Percentiles rank a stretch among this genome's conserved stretches.
These are phyloP conservation scores for Hibiscus trionum DNA, from an alignment of 345 rosid genomes.

Conservation along the genomic window DNA sequence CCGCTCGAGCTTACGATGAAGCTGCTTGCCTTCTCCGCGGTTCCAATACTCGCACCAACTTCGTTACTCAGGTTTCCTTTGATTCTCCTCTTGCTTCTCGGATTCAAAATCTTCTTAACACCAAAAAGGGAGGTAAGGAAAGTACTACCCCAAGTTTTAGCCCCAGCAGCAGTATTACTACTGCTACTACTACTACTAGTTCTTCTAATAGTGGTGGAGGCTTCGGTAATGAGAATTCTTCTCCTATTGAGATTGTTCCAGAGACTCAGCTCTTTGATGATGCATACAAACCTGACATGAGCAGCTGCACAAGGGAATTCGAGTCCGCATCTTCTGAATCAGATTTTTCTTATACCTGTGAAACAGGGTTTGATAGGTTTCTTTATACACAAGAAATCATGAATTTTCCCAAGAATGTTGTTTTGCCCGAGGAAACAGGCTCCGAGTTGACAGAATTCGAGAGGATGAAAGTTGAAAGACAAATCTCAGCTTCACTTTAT, in stretches of 20 bases:
- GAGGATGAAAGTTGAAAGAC: slow-evolving; percentile 65
- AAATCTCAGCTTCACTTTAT: slow-evolving; percentile 59
- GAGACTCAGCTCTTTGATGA: slow-evolving; percentile 32
- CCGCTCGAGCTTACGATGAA: slow-evolving; percentile 68
- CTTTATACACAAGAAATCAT: slow-evolving; percentile 35
- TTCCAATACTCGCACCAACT: slow-evolving; percentile 69
- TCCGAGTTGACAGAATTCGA: slow-evolving; percentile 50
- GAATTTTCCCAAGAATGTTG: slow-evolving; percentile 30
- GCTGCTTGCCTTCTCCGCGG: slow-evolving; percentile 82
- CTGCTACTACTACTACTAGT: slow-evolving; percentile 2
- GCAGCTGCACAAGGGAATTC: slow-evolving; percentile 29
- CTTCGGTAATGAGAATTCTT: slow-evolving; percentile 9
- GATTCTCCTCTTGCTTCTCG: slow-evolving; percentile 67
- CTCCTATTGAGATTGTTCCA: slow-evolving; percentile 11
- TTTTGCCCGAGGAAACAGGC: slow-evolving; percentile 11
- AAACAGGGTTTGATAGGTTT: slow-evolving; percentile 36
- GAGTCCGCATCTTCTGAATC: slow-evolving; percentile 22
- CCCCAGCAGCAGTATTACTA: slow-evolving; percentile 6
- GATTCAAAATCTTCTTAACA: slow-evolving; percentile 46
- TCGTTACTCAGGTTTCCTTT: slow-evolving; percentile 37
- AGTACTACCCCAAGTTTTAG: background rate
- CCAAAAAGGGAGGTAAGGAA: slow-evolving; percentile 26
- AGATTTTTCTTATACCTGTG: slow-evolving; percentile 24
- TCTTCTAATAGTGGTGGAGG: slow-evolving; percentile 15
- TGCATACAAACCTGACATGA: slow-evolving; percentile 56